These are phyloP conservation scores for Priceomyces carsonii DNA, from an alignment of 805 yeast genomes.

Conservation along the genomic window DNA sequence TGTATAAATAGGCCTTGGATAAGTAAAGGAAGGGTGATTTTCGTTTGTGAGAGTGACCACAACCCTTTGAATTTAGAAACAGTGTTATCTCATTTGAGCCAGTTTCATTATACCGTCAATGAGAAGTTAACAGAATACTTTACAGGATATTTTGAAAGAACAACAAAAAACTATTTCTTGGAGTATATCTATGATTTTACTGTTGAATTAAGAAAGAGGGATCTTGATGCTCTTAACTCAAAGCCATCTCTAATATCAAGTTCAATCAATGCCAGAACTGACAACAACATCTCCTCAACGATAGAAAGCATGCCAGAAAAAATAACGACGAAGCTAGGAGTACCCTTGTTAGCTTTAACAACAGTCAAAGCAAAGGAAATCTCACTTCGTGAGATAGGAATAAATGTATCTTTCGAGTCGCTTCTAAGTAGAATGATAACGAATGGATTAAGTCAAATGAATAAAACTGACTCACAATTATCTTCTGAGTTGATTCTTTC, in stretches of 20 bases:
- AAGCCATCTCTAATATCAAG: conserved; percentile 7
- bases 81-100: conserved; percentile 10
- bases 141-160: conserved; percentile 3
- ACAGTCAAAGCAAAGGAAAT: conserved; percentile 6
- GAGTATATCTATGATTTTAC: conserved; percentile 9
- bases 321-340: conserved; percentile 2
- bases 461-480: not conserved
- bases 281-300: not conserved
- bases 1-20: conserved; percentile 58
- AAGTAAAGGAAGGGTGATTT: conserved; percentile 37
- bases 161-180: conserved; percentile 5
- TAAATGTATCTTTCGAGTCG: not conserved
- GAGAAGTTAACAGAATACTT: conserved; percentile 2
- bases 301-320: not conserved
- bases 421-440: conserved; percentile 6
- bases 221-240: conserved; percentile 1
- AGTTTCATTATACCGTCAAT: conserved; percentile 8
- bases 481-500: conserved; percentile 2
- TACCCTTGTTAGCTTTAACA: conserved; percentile 9
- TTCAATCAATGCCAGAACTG: conserved; percentile 6
- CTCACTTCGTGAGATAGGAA: not conserved
- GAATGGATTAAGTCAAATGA: conserved; percentile 2
- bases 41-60: conserved; percentile 10
- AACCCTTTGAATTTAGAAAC: conserved; percentile 9
- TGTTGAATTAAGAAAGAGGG: conserved; percentile 3